Base-by-base conservation (phyloP, 1,284 basidiomycete genomes). In the Pulchroboletus neoregius region DNA sequence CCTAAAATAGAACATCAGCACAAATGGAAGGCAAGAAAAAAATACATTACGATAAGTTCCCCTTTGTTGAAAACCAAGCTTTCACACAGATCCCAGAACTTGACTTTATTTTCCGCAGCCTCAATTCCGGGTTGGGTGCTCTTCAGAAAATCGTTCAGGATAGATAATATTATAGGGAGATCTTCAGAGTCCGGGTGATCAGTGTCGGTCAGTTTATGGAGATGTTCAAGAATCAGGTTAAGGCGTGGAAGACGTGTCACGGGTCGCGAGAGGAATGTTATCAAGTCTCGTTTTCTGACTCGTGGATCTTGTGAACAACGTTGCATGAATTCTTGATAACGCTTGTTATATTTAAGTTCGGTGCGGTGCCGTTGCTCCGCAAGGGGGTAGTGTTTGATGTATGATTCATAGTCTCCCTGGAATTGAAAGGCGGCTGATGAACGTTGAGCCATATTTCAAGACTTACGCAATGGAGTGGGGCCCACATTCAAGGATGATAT, bases 361-460 rank as follows among this genome's bases (percentile, higher is more conserved):
- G 79, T 76, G 36, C 84, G 81, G 57, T 92, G 87, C 26, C 74
- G 74, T 11, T 86, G 84, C 58, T 91, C 86, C 1, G 90, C 79
- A 33, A 91, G 71, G 2, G 90, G 90, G 52, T 91, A 91, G 53
- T 91, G 84, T 58, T 89, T 87, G 65, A 91, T 87, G 62, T 91
- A 91, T 0, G 71, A 71, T 53, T 90, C 87, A 53, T 91, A 91
- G 8, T 76, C 77, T 7, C 68, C 62, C 31, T 78, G 77, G 61
- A 86, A 88, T 34, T 64, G 58, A 32, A 74, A 57, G 39, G 67
- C 60, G 57, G 69, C 69, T 71, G 46, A 52, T 40, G 47, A 43
- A 45, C 39, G 20, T 53, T 63, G 34, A 65, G 52, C 39, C 34
- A 43, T 35, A 46, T 46, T 39, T 47, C 41, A 52, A 48, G 38